Conservation (phyloP, 2,329 filamentous ascomycete species). For the Chaetomiaceae sp. region DNA sequence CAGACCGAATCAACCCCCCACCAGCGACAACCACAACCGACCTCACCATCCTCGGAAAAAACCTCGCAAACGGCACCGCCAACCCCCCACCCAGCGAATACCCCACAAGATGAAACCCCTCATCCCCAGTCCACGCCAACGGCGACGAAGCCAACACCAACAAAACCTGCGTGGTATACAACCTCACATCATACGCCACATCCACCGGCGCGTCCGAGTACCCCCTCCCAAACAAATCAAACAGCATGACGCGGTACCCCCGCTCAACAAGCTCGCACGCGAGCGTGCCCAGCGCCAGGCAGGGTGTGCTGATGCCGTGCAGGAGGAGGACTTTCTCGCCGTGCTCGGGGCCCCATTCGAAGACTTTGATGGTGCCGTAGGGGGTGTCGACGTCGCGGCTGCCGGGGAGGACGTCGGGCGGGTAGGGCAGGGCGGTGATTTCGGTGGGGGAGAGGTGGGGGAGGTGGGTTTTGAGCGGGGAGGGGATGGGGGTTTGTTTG, state of each 20-base stretch:
- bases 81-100: slow-evolving; percentile 79
- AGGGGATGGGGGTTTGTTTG: slow-evolving; percentile 33
- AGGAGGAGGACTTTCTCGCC: slow-evolving; percentile 70
- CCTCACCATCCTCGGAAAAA: slow-evolving; percentile 60
- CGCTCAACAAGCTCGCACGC: slow-evolving; percentile 60
- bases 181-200: slow-evolving; percentile 55
- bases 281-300: slow-evolving; percentile 61
- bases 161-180: slow-evolving; percentile 63
- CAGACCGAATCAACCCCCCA: slow-evolving; percentile 60
- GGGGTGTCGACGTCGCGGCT: slow-evolving; percentile 62
- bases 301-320: slow-evolving; percentile 78
- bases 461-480: slow-evolving; percentile 41
- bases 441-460: slow-evolving; percentile 34
- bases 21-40: slow-evolving; percentile 64
- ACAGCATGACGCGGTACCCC: slow-evolving; percentile 68
- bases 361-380: slow-evolving; percentile 67
- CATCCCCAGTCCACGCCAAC: slow-evolving; percentile 49
- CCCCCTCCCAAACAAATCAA: slow-evolving; percentile 73
- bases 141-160: slow-evolving; percentile 60
- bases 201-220: slow-evolving; percentile 65
- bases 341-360: slow-evolving; percentile 72
- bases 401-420: slow-evolving; percentile 64
- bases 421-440: slow-evolving; percentile 52
- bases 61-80: slow-evolving; percentile 62
- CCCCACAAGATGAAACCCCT: slow-evolving; percentile 65